phyloP scores from a whole-genome alignment of 2,329 filamentous ascomycete genomes.

The Bisporella sp. region DNA sequence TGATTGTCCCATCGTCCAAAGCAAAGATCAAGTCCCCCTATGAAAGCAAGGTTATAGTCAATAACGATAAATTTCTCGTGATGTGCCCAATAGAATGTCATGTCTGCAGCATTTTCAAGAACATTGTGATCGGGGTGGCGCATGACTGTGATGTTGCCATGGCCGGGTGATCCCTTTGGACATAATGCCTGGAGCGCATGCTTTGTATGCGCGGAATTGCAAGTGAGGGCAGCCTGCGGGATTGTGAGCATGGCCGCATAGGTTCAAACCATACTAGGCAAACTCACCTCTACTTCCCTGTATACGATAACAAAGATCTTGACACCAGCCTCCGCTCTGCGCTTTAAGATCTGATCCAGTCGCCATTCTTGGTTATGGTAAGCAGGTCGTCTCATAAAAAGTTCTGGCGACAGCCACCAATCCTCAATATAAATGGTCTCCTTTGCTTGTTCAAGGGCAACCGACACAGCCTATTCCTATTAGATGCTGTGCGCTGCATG shows the following conservation, averaged over 20 bases:
- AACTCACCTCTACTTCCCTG: slow-evolving; percentile 51
- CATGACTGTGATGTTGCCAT: slow-evolving; percentile 84
- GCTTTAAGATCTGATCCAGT: slow-evolving; percentile 79
- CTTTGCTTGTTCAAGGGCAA: slow-evolving; percentile 80
- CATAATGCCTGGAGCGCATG: slow-evolving; percentile 74
- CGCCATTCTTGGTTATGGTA: slow-evolving; percentile 79
- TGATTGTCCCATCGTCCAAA: slow-evolving; percentile 91
- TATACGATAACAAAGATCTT: slow-evolving; percentile 94
- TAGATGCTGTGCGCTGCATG: background rate
- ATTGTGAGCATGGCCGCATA: slow-evolving; percentile 3
- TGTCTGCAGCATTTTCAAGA: slow-evolving; percentile 86
- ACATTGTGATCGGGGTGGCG: slow-evolving; percentile 94
- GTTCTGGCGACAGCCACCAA: slow-evolving; percentile 91
- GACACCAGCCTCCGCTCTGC: slow-evolving; percentile 83
- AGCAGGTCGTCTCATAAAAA: slow-evolving; percentile 80
- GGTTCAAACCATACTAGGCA: background rate
- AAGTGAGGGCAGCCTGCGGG: slow-evolving; percentile 69
- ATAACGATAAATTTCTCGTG: slow-evolving; percentile 98
- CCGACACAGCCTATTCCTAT: slow-evolving; percentile 59
- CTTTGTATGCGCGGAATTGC: slow-evolving; percentile 91
- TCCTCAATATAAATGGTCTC: slow-evolving; percentile 95
- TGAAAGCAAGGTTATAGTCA: slow-evolving; percentile 85
- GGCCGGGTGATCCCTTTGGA: slow-evolving; percentile 70
- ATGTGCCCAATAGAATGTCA: slow-evolving; percentile 97
- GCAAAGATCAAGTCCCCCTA: slow-evolving; percentile 89